These are phyloP conservation scores for Colletotrichum euphorbiae DNA, from an alignment of 2,329 filamentous ascomycete genomes.

Conservation along the genomic window DNA sequence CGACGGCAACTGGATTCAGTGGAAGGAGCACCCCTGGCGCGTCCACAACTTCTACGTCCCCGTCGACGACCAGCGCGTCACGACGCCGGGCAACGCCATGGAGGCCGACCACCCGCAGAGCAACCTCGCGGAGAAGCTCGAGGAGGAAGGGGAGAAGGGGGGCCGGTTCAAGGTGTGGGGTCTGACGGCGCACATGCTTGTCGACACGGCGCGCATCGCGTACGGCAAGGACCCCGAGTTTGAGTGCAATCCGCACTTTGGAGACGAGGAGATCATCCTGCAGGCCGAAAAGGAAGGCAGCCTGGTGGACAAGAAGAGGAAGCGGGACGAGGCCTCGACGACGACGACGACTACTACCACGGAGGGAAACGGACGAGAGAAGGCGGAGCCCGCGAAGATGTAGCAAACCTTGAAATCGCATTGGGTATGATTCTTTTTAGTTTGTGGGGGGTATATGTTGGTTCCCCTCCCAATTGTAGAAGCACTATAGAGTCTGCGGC, in stretches of 20 bases:
- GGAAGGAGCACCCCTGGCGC: constrained; percentile 82
- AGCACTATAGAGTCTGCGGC: constrained; percentile 25
- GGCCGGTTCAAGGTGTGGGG: constrained; percentile 88
- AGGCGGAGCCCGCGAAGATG: constrained; percentile 40
- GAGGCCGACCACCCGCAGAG: constrained; percentile 54
- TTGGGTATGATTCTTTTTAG: background rate
- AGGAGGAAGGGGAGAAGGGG: constrained; percentile 59
- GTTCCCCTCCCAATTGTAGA: constrained; percentile 13
- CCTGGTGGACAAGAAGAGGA: constrained; percentile 59
- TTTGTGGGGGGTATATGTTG: background rate
- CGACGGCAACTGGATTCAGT: constrained; percentile 82
- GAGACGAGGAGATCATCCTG: constrained; percentile 65
- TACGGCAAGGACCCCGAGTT: constrained; percentile 88
- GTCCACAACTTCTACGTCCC: constrained; percentile 95
- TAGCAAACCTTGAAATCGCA: constrained; percentile 1
- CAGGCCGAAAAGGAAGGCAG: constrained; percentile 57
- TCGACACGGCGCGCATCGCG: constrained; percentile 87
- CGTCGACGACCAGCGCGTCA: constrained; percentile 75
- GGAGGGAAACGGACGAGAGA: constrained; percentile 38
- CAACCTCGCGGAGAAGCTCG: constrained; percentile 55
- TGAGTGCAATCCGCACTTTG: constrained; percentile 70
- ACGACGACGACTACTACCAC: constrained; percentile 45
- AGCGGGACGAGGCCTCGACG: constrained; percentile 33
- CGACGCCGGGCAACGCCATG: constrained; percentile 60
- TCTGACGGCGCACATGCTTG: constrained; percentile 91